A percentile compares a stretch with the other conserved stretches of the same genome.
Evolutionary conservation across 176 grass and related monocot species (phyloP).

Genomic region (Oryza meyeriana): DNA sequence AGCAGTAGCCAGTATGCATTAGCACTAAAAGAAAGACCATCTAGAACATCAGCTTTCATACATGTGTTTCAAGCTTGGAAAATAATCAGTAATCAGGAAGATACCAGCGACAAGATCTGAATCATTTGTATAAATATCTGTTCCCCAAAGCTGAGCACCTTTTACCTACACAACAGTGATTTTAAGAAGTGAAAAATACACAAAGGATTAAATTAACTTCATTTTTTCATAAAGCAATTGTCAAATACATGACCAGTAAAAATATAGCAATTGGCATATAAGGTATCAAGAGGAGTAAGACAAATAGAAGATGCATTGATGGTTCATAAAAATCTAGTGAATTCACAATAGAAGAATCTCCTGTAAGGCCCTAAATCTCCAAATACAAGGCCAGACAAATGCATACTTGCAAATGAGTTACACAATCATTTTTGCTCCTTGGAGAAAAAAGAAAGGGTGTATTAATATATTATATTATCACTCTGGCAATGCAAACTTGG

Average conservation of each 20-base stretch:
- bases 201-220: background rate
- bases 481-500: background rate
- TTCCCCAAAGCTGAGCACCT: slow-evolving; percentile 97
- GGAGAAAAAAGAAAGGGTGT: background rate
- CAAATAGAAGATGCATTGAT: background rate
- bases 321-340: background rate
- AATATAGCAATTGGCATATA: background rate
- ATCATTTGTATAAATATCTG: slow-evolving; percentile 90
- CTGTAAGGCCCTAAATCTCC: background rate
- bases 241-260: background rate
- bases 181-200: slow-evolving; percentile 21
- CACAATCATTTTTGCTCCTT: background rate
- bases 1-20: slow-evolving; percentile 96
- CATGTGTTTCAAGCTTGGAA: slow-evolving; percentile 18
- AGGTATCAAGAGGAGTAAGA: background rate
- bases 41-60: slow-evolving; percentile 31
- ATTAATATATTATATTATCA: background rate
- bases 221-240: slow-evolving; percentile 4
- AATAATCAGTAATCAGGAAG: slow-evolving; percentile 17
- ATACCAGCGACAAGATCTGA: slow-evolving; percentile 95
- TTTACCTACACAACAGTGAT: slow-evolving; percentile 67
- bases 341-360: slow-evolving; percentile 22
- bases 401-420: background rate
- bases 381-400: slow-evolving; percentile 7
- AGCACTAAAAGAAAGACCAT: slow-evolving; percentile 56